These are phyloP conservation scores for Didymella segeticola DNA, from an alignment of 2,329 filamentous ascomycete species.

Conservation along the genomic window DNA sequence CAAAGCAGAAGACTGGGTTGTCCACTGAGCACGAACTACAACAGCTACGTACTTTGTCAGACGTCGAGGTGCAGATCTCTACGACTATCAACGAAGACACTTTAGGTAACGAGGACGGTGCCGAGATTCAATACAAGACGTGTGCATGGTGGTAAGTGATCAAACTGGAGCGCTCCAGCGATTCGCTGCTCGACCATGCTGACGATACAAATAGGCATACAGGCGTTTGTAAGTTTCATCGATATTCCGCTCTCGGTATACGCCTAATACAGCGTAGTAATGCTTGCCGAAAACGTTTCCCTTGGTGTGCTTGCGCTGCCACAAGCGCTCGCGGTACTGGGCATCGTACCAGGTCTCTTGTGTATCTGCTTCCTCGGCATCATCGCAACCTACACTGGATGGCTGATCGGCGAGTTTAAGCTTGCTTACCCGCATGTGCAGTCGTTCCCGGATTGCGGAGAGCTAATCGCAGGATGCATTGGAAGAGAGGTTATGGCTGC, in stretches of 20 bases:
- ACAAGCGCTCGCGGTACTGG: conserved; percentile 59
- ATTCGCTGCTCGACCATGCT: background rate
- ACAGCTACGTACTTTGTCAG: background rate
- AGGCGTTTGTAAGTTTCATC: conserved; percentile 45
- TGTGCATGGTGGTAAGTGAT: conserved; percentile 56
- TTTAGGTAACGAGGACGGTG: conserved; percentile 41
- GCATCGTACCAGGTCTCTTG: conserved; percentile 62
- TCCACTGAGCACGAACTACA: background rate
- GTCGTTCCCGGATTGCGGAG: conserved; percentile 72
- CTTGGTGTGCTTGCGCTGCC: conserved; percentile 64
- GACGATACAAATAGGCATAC: conserved; percentile 46
- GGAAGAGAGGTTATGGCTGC: conserved; percentile 68
- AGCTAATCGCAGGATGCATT: conserved; percentile 65
- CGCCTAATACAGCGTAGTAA: conserved; percentile 46
- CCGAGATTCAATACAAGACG: conserved; percentile 59
- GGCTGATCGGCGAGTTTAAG: conserved; percentile 67
- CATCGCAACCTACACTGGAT: conserved; percentile 66
- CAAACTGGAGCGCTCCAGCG: background rate
- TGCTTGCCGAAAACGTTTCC: conserved; percentile 67
- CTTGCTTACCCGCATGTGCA: conserved; percentile 64
- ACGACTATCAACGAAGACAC: conserved; percentile 9
- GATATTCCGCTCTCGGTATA: background rate
- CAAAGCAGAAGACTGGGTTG: background rate
- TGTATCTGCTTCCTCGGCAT: conserved; percentile 61
- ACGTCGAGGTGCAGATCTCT: conserved; percentile 22